These are phyloP conservation scores for Pleurostoma richardsiae DNA, from an alignment of 2,329 filamentous ascomycete species.

Conservation along the genomic window DNA sequence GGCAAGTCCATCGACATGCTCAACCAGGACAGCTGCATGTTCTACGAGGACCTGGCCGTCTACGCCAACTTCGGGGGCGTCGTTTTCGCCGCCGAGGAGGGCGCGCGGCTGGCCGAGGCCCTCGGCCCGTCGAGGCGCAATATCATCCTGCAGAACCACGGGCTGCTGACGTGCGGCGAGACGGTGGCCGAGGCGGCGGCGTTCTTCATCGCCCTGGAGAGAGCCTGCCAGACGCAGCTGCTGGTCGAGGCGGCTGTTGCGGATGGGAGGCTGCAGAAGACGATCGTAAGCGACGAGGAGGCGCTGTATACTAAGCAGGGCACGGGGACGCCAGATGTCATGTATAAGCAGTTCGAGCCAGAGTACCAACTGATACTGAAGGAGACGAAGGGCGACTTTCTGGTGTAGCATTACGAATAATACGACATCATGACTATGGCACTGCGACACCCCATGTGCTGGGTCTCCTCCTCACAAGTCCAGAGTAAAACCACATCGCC, in stretches of 20 bases:
- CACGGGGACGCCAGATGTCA: neutral
- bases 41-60: slow-evolving; percentile 57
- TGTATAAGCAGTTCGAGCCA: slow-evolving; percentile 5
- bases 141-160: slow-evolving; percentile 65
- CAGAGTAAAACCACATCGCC: slow-evolving; percentile 27
- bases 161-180: slow-evolving; percentile 59
- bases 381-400: slow-evolving; percentile 1
- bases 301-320: slow-evolving; percentile 22
- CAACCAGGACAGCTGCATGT: slow-evolving; percentile 59
- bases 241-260: slow-evolving; percentile 55
- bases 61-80: slow-evolving; percentile 49
- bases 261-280: slow-evolving; percentile 19
- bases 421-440: too few species aligned
- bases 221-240: slow-evolving; percentile 63
- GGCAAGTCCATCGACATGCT: slow-evolving; percentile 61
- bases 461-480: slow-evolving; percentile 13
- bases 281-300: slow-evolving; percentile 32
- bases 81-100: slow-evolving; percentile 56
- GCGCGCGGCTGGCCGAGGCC: slow-evolving; percentile 53
- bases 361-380: slow-evolving; percentile 3
- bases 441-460: neutral
- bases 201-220: slow-evolving; percentile 62
- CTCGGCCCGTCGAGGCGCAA: slow-evolving; percentile 53
- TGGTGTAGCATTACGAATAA: neutral
- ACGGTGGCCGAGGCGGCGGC: slow-evolving; percentile 70